These are phyloP conservation scores for Jasminum sambac DNA, from an alignment of 257 asterid species.

Conservation along the genomic window DNA sequence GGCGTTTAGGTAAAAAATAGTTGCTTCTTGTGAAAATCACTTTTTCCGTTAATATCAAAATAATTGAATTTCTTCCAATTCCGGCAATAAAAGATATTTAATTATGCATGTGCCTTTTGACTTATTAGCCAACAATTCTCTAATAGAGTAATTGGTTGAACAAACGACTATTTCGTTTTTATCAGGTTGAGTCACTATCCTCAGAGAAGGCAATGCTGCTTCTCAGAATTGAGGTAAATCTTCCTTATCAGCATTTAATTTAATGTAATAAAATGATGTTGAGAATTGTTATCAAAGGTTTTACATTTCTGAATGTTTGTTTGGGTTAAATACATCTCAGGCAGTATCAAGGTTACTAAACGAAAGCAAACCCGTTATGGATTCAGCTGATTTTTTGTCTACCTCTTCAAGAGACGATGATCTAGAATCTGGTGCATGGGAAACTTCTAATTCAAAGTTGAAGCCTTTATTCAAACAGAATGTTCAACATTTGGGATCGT, in stretches of 20 bases:
- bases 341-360: conserved; percentile 73
- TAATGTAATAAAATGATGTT: conserved; percentile 7
- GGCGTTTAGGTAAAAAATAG: background rate
- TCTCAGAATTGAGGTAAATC: conserved; percentile 72
- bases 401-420: conserved; percentile 56
- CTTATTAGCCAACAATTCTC: background rate
- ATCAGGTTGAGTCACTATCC: conserved; percentile 86
- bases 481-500: conserved; percentile 70
- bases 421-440: conserved; percentile 53
- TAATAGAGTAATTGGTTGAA: conserved; percentile 11
- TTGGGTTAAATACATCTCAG: conserved; percentile 34
- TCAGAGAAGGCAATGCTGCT: conserved; percentile 84
- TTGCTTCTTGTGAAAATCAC: background rate
- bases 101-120: background rate
- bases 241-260: conserved; percentile 12
- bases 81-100: background rate
- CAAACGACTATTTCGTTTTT: conserved; percentile 11
- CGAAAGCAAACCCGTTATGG: conserved; percentile 43
- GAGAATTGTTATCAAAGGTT: conserved; percentile 5
- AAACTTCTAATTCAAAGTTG: conserved; percentile 47
- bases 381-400: conserved; percentile 41
- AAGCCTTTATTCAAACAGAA: conserved; percentile 53
- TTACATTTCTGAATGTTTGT: conserved; percentile 15
- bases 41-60: background rate
- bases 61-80: background rate